A percentile compares a stretch with the other conserved stretches of the same genome.
phyloP scores from a whole-genome alignment of 2,329 filamentous ascomycete genomes.

The Gaeumannomyces sp. region DNA sequence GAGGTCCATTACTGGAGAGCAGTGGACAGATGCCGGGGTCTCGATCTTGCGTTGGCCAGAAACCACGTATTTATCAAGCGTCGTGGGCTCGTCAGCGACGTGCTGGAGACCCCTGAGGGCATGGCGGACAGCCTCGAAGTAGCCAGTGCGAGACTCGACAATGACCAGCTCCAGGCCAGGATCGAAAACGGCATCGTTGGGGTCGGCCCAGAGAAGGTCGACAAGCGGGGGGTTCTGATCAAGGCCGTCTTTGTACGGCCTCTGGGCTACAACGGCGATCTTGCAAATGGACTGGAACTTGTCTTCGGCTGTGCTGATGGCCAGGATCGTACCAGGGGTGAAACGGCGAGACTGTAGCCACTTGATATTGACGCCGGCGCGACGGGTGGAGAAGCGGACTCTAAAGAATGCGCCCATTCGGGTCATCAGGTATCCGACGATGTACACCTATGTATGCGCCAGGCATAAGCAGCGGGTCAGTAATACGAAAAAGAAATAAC shows the following conservation, averaged over 20 bases:
- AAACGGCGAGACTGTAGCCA: slow-evolving; percentile 54
- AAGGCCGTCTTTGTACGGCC: slow-evolving; percentile 54
- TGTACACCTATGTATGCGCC: slow-evolving; percentile 52
- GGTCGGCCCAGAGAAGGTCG: slow-evolving; percentile 65
- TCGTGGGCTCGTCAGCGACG: slow-evolving; percentile 37
- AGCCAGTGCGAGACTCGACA: slow-evolving; percentile 68
- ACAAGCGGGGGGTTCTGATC: slow-evolving; percentile 63
- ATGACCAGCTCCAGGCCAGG: slow-evolving; percentile 66
- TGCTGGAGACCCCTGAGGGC: slow-evolving; percentile 66
- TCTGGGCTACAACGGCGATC: slow-evolving; percentile 66
- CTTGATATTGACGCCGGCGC: slow-evolving; percentile 58
- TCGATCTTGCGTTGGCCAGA: slow-evolving; percentile 30
- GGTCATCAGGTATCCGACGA: slow-evolving; percentile 59
- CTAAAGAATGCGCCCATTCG: slow-evolving; percentile 57
- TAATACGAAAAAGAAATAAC: no score
- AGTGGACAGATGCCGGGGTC: slow-evolving; percentile 25
- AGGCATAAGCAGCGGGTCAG: neutral
- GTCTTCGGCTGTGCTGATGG: slow-evolving; percentile 47
- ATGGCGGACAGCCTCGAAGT: slow-evolving; percentile 72
- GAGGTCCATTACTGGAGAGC: slow-evolving; percentile 26
- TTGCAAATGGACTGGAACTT: slow-evolving; percentile 59
- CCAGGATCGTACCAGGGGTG: slow-evolving; percentile 46
- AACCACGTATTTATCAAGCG: slow-evolving; percentile 57
- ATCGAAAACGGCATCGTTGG: slow-evolving; percentile 58
- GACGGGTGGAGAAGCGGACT: slow-evolving; percentile 63